These are phyloP conservation scores for Leccinum sublutescens DNA, from an alignment of 768 basidiomycete species.

Conservation along the genomic window DNA sequence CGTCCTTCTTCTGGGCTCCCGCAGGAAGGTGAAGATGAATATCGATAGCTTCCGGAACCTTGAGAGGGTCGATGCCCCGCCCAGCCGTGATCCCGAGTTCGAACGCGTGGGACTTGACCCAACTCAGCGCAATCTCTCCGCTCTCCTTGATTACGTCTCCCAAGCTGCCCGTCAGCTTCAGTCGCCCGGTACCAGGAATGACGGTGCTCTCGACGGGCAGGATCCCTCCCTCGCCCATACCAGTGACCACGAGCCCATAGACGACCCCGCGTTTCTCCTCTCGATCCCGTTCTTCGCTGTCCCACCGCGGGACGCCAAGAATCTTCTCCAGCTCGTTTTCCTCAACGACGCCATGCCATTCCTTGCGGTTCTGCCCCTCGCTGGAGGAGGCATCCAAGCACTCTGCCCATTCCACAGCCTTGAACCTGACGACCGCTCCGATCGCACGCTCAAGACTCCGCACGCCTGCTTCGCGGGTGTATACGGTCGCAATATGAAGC, in stretches of 20 bases:
- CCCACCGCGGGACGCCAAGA: conserved; percentile 76
- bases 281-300: conserved; percentile 76
- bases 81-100: conserved; percentile 73
- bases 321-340: conserved; percentile 78
- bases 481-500: conserved; percentile 69
- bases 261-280: conserved; percentile 74
- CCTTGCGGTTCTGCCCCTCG: conserved; percentile 27
- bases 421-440: conserved; percentile 83
- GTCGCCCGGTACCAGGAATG: conserved; percentile 69
- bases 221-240: conserved; percentile 83
- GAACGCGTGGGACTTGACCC: conserved; percentile 87
- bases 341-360: conserved; percentile 62
- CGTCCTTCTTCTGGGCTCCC: conserved; percentile 92
- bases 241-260: conserved; percentile 85
- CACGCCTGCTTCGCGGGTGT: conserved; percentile 93
- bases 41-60: conserved; percentile 70
- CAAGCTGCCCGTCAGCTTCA: conserved; percentile 80
- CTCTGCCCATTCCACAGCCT: conserved; percentile 90
- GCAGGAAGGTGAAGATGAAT: conserved; percentile 87
- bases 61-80: conserved; percentile 70
- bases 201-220: conserved; percentile 81
- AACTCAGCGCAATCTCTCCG: conserved; percentile 85
- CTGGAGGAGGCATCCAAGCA: conserved; percentile 35
- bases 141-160: conserved; percentile 94
- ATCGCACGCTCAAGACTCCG: conserved; percentile 84